Evolutionary conservation across 2,329 filamentous ascomycete genomes (phyloP).

Genomic region (Trichoderma semiorbis): DNA sequence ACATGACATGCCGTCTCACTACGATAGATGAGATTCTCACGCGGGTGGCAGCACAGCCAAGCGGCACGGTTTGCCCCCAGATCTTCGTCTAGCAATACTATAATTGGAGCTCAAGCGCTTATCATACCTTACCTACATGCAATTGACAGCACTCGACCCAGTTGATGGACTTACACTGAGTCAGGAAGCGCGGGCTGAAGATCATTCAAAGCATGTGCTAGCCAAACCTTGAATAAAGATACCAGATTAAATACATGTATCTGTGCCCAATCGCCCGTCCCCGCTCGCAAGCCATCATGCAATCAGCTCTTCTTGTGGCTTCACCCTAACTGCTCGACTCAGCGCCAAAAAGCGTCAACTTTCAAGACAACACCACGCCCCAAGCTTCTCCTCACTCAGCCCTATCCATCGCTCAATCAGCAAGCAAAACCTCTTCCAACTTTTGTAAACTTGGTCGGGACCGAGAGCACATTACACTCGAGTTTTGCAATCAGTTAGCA

Average conservation of each 20-base stretch:
- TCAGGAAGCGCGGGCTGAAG: conserved; percentile 12
- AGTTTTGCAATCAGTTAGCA: background rate
- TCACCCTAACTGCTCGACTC: background rate
- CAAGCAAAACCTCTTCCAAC: background rate
- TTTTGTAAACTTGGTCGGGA: background rate
- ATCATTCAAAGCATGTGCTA: background rate
- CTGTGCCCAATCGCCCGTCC: background rate
- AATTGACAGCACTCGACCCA: background rate
- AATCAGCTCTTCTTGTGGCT: conserved; percentile 5
- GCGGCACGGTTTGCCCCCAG: background rate
- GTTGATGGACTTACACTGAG: background rate
- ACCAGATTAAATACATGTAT: background rate
- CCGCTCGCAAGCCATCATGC: background rate
- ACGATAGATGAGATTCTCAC: background rate
- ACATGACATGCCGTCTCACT: background rate
- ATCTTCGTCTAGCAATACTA: background rate
- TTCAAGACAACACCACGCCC: background rate
- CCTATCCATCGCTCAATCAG: background rate
- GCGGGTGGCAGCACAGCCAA: background rate
- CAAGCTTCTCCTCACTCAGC: background rate
- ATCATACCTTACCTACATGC: background rate
- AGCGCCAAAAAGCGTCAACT: background rate
- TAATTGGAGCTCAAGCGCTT: background rate
- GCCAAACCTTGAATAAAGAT: conserved; percentile 5
- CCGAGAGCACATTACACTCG: background rate